Base-by-base conservation (phyloP, 257 asterid species). In the Rubia yunnanensis region DNA sequence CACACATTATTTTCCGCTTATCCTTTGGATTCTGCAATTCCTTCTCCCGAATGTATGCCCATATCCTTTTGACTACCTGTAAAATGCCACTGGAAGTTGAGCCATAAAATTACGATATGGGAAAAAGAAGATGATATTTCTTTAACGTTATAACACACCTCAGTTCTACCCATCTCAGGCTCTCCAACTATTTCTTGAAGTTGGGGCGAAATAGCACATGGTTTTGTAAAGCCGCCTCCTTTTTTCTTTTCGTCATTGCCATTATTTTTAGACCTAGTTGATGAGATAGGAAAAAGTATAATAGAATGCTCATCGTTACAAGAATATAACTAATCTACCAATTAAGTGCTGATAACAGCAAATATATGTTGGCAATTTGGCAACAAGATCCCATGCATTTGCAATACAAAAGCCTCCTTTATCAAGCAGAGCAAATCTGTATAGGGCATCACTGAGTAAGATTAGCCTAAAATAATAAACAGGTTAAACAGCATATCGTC, bases 51-150 rank as follows among this genome's bases (percentile, higher is more conserved):
- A 79, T 82, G 73, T 82, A 79, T 30, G 67, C 78, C 85, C 87
- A 79, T 15, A 82, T 65, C 74, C 68, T 76, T 72, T 79, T 74
- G 17, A 82, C 85, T 3, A 82, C 87, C 87, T 82, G 58, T 10
- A 67, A 66, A 53, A 65, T 50, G 15, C 4, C 66, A 70, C 30
- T 68, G 64, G 46, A 31, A 11, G 18, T 23, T 39, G 35, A 7
- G 60, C 38, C 41, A 60, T 39, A 48, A 10, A 17, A 30, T 3
- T 53, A 24, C 17, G 31, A 38, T 11, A 8, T 17, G 32, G 6
- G 32, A 18, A n/a, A 15, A 31, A 15, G 26, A 22, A 55, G 52
- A 23, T 0, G 58, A n/a, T 57, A 63, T 32, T 54, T 49, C 71
- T 54, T 39, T 15, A 23, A 39, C 5, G 26, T 50, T 22, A 31